Percentiles rank a stretch among this genome's conserved stretches.
phyloP scores from a whole-genome alignment of 805 yeast species.

The Danielia reshetovae region DNA sequence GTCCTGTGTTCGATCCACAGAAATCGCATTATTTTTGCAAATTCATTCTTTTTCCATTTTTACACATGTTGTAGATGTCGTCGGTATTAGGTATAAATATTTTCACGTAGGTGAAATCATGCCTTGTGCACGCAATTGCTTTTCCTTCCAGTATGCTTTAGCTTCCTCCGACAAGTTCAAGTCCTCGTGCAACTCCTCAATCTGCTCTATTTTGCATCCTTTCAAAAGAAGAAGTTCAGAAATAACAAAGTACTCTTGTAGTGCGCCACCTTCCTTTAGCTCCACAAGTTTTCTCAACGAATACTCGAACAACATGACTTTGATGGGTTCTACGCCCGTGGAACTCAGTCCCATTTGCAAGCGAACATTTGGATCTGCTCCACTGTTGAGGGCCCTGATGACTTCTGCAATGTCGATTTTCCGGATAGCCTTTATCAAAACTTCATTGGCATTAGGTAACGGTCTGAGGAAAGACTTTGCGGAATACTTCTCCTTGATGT shows the following conservation, averaged over 20 bases:
- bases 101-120: neutral
- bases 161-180: slow-evolving; percentile 45
- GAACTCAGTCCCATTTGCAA: slow-evolving; percentile 28
- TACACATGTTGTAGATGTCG: no score
- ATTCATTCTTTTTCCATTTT: neutral
- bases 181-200: slow-evolving; percentile 21
- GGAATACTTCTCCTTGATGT: slow-evolving; percentile 63
- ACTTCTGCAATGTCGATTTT: slow-evolving; percentile 45
- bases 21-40: slow-evolving; percentile 15
- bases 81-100: no score
- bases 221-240: slow-evolving; percentile 57
- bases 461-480: slow-evolving; percentile 41
- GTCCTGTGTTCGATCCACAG: slow-evolving; percentile 25
- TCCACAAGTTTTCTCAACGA: slow-evolving; percentile 45
- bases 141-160: slow-evolving; percentile 49
- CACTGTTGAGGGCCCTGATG: slow-evolving; percentile 40
- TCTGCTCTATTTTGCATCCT: slow-evolving; percentile 46
- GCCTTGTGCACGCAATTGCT: slow-evolving; percentile 9
- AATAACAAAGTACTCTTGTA: slow-evolving; percentile 36
- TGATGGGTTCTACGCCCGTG: slow-evolving; percentile 15
- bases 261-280: slow-evolving; percentile 8
- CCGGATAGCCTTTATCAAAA: slow-evolving; percentile 50
- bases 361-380: slow-evolving; percentile 44
- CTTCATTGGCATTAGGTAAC: slow-evolving; percentile 23
- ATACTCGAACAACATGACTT: slow-evolving; percentile 39